Percentiles rank a stretch among this genome's conserved stretches.
phyloP scores from a whole-genome alignment of 1,284 basidiomycete genomes.

The Rhodofomes roseus region DNA sequence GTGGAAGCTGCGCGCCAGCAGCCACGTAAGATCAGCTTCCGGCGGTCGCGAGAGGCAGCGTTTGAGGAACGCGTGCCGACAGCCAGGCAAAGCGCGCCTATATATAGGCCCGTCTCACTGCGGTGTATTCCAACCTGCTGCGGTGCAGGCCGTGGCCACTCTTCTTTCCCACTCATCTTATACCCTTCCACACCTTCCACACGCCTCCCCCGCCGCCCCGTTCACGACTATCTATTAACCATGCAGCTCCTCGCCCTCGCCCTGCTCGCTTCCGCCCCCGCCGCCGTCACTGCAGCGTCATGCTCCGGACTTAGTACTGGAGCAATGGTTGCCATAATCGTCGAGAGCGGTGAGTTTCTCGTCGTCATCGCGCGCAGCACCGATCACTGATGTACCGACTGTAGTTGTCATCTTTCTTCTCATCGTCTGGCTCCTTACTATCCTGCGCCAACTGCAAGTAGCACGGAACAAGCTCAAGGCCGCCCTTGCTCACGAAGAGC shows the following conservation, averaged over 20 bases:
- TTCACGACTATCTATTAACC: neutral
- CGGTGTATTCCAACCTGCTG: neutral
- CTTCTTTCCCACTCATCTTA: neutral
- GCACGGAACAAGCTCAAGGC: neutral
- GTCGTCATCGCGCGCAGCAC: neutral
- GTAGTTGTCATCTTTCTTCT: slow-evolving; percentile 6
- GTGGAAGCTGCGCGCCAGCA: neutral
- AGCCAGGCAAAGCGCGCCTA: neutral
- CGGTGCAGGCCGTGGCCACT: neutral
- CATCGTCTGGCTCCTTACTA: neutral
- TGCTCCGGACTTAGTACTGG: slow-evolving; percentile 8
- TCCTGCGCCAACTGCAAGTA: neutral
- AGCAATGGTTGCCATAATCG: slow-evolving; percentile 4
- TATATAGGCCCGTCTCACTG: slow-evolving; percentile 6
- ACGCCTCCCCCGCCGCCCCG: neutral
- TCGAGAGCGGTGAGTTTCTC: slow-evolving; percentile 3
- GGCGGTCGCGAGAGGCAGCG: neutral
- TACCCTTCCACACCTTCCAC: neutral
- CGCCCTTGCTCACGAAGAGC: neutral
- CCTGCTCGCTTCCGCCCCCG: neutral
- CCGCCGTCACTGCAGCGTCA: neutral
- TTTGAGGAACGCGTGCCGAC: neutral
- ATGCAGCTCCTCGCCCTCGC: slow-evolving; percentile 4
- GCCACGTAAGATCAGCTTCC: neutral
- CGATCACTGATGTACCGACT: neutral